phyloP scores from a whole-genome alignment of 2,329 filamentous ascomycete species.

The Chaetomium globosum region DNA sequence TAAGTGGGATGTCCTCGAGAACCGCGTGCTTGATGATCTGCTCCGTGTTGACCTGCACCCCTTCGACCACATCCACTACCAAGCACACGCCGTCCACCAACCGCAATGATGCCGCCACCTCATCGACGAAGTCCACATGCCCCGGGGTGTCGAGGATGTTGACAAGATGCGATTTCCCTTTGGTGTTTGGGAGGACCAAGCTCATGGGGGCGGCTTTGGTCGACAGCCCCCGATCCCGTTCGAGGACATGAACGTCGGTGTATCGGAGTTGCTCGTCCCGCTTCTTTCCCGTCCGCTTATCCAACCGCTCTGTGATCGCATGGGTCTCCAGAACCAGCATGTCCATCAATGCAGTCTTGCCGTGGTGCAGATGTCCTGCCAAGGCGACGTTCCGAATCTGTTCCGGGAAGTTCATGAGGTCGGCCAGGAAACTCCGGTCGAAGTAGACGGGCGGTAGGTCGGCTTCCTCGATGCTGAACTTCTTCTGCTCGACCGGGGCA shows the following conservation, averaged over 20 bases:
- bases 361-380: conserved; percentile 91
- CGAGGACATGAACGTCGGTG: conserved; percentile 87
- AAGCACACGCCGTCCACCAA: conserved; percentile 90
- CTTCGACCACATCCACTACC: conserved; percentile 94
- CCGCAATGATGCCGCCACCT: conserved; percentile 84
- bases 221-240: conserved; percentile 86
- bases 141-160: conserved; percentile 96
- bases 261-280: conserved; percentile 90
- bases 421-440: conserved; percentile 88
- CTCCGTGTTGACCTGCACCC: conserved; percentile 98
- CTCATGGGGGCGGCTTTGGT: conserved; percentile 96
- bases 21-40: conserved; percentile 96
- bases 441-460: conserved; percentile 88
- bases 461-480: conserved; percentile 90
- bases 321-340: conserved; percentile 97
- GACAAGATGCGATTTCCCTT: conserved; percentile 91
- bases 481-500: conserved; percentile 89
- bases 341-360: conserved; percentile 97
- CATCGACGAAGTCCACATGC: conserved; percentile 97
- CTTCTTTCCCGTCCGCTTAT: conserved; percentile 78
- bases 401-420: conserved; percentile 93
- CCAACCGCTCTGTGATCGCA: conserved; percentile 75
- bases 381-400: conserved; percentile 92
- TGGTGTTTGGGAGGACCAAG: conserved; percentile 81
- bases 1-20: conserved; percentile 83